Conservation (phyloP, 805 yeast species). For the Nematodospora valgi region DNA sequence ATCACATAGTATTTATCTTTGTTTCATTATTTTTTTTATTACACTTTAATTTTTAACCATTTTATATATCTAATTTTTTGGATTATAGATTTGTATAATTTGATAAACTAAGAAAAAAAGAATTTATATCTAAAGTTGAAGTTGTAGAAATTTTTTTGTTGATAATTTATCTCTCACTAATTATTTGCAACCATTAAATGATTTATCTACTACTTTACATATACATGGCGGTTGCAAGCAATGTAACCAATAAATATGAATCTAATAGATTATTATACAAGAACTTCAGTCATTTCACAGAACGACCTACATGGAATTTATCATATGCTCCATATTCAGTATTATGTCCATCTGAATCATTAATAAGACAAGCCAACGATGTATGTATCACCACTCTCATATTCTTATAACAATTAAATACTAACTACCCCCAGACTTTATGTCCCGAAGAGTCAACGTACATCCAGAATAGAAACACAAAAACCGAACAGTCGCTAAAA, state of each 20-base stretch:
- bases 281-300: constrained; percentile 1
- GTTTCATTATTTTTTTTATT: background rate
- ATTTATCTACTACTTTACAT: background rate
- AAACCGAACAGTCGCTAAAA: constrained; percentile 21
- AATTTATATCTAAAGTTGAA: constrained; percentile 5
- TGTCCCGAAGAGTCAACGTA: constrained; percentile 23
- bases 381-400: no score
- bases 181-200: constrained; percentile 2
- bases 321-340: constrained; percentile 27
- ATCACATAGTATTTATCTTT: background rate
- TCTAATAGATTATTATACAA: constrained; percentile 3
- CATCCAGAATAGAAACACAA: constrained; percentile 22
- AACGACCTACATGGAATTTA: constrained; percentile 9
- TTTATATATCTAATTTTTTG: no score
- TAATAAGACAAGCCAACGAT: constrained; percentile 18
- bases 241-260: background rate
- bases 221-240: background rate
- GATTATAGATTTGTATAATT: constrained; percentile 7
- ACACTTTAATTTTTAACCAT: no score
- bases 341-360: constrained; percentile 18
- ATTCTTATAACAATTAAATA: constrained; percentile 2
- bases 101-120: constrained; percentile 7
- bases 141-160: background rate
- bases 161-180: no score
- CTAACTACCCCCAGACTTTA: no score